Evolutionary conservation across 2,329 filamentous ascomycete genomes (phyloP).

Genomic region (Aspergillus clavatus): DNA sequence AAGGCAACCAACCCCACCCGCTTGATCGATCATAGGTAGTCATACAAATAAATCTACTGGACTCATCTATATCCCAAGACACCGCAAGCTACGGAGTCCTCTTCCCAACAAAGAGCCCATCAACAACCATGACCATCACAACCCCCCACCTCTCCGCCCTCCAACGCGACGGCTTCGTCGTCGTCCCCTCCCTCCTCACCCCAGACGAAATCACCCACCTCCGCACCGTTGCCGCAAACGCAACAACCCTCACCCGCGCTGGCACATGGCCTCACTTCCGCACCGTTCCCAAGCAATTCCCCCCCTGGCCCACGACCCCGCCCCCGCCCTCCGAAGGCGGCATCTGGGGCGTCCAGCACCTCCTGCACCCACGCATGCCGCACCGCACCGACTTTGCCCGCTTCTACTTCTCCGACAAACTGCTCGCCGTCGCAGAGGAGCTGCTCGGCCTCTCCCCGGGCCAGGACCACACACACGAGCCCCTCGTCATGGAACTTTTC

Average conservation of each 20-base stretch:
- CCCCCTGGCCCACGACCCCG: conserved; percentile 66
- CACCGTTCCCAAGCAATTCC: conserved; percentile 85
- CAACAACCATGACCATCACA: conserved; percentile 13
- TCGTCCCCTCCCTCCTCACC: conserved; percentile 62
- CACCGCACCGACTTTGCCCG: conserved; percentile 58
- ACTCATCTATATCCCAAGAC: too few species aligned
- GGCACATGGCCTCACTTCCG: conserved; percentile 77
- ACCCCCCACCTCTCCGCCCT: conserved; percentile 51
- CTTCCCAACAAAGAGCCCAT: too few species aligned
- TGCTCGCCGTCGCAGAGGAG: conserved; percentile 60
- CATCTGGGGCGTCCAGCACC: conserved; percentile 87
- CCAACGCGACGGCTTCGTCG: conserved; percentile 68
- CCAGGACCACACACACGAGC: conserved; percentile 43
- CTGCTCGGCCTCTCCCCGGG: conserved; percentile 48
- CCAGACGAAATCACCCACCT: conserved; percentile 54
- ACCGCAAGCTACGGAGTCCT: too few species aligned
- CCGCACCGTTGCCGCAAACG: conserved; percentile 54
- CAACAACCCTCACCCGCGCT: conserved; percentile 58
- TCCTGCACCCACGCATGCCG: conserved; percentile 68
- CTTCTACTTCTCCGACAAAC: conserved; percentile 65
- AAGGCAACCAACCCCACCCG: neutral
- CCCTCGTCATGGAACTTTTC: conserved; percentile 80
- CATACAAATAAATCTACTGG: too few species aligned
- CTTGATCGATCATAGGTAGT: too few species aligned
- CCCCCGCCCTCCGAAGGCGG: conserved; percentile 50